Evolutionary conservation across 805 yeast genomes (phyloP).

Genomic region (Blastobotrys parvus): DNA sequence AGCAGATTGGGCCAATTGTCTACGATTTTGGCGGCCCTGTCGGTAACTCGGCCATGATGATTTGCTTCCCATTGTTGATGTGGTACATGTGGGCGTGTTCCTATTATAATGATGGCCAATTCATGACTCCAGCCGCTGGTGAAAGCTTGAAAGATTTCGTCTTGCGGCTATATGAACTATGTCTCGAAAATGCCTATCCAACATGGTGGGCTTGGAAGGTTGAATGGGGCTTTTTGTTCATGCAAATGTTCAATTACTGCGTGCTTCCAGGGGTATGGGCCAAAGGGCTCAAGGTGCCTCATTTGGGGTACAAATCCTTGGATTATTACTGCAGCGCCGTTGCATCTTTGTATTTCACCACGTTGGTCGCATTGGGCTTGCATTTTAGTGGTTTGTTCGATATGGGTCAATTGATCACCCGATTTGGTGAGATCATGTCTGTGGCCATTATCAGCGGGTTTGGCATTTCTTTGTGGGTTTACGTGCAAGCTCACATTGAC

Average conservation of each 20-base stretch:
- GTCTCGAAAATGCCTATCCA: slow-evolving; percentile 39
- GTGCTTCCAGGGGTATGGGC: slow-evolving; percentile 91
- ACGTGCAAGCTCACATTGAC: slow-evolving; percentile 55
- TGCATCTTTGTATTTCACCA: slow-evolving; percentile 68
- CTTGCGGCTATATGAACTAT: slow-evolving; percentile 36
- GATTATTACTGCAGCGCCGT: slow-evolving; percentile 93
- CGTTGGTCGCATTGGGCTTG: slow-evolving; percentile 46
- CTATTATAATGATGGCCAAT: slow-evolving; percentile 62
- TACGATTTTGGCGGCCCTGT: slow-evolving; percentile 91
- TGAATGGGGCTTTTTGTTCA: slow-evolving; percentile 58
- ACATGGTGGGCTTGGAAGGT: slow-evolving; percentile 51
- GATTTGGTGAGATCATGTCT: slow-evolving; percentile 88
- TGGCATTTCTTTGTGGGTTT: slow-evolving; percentile 56
- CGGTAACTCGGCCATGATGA: slow-evolving; percentile 87
- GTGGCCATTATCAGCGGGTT: slow-evolving; percentile 80
- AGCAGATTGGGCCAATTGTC: slow-evolving; percentile 12
- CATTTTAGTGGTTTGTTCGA: slow-evolving; percentile 72
- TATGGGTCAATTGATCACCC: slow-evolving; percentile 64
- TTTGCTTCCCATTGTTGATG: slow-evolving; percentile 89
- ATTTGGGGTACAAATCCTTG: slow-evolving; percentile 68
- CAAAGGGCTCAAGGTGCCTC: slow-evolving; percentile 86
- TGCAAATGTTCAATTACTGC: slow-evolving; percentile 69
- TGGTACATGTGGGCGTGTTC: slow-evolving; percentile 95
- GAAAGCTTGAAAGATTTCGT: slow-evolving; percentile 39
- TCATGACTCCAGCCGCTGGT: slow-evolving; percentile 57